Evolutionary conservation across 169 alveolate genomes (phyloP), one percentile per base, ranked within the genome.

Genomic region (Neospora caninum): DNA sequence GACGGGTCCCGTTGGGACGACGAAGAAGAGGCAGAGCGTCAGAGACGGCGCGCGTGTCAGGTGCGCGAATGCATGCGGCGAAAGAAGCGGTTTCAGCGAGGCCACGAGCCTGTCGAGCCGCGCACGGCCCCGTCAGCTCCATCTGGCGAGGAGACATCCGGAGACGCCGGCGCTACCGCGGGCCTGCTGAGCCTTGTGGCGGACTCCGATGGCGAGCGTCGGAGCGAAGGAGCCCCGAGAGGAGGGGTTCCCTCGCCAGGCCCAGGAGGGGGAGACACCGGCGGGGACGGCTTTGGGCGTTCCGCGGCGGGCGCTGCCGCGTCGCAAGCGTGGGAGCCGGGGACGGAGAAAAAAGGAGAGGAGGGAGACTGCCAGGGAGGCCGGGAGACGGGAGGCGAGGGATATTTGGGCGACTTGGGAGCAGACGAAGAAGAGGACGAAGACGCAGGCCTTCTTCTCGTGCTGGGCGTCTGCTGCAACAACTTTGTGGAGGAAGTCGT

Each of bases 341-440:
- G 39, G n/a, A 78, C 18, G 86, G 45, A 78, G 86, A 78, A 4
- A n/a, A n/a, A n/a, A 82, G 89, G 67, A 6, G 89, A 80, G 10
- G 88, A 29, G 25, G 64, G 89, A 7, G 53, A 82, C n/a, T 13
- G 38, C 0, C 31, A 18, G 53, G 41, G 89, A 4, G 64, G 53
- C 10, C 43, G 64, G 25, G 53, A 67, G 34, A 10, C 64, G 7
- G 53, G 53, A 18, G 64, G 69, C n/a, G 89, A 82, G 0, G 53
- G 67, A 16, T 82, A 39, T 29, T 41, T 82, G 36, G 20, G 9
- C 7, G 53, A 42, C 38, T 38, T 9, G 69, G 69, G 53, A 1
- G 89, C 31, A 36, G 89, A 82, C 20, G 89, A 82, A 49, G 89
- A 82, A 27, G 89, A 82, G 25, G 89, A 82, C 22, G 89, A 82